phyloP scores from a whole-genome alignment of 1,284 basidiomycete genomes.

The Phellinidium pouzarii region DNA sequence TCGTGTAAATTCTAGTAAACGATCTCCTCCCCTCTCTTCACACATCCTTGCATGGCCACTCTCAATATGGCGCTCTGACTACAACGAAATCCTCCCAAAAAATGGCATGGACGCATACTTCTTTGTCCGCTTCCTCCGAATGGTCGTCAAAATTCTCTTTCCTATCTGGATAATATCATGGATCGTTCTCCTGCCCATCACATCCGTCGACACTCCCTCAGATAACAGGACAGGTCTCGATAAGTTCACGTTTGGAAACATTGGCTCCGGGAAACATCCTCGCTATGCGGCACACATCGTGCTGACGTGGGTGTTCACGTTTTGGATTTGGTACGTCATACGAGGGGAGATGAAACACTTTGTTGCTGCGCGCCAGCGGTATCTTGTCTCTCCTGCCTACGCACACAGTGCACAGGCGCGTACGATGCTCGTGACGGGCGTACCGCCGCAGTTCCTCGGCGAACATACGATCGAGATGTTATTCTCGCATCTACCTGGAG shows the following conservation, averaged over 20 bases:
- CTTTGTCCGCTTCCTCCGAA: conserved; percentile 82
- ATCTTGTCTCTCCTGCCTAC: conserved; percentile 74
- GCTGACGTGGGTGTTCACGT: conserved; percentile 67
- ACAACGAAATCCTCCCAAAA: conserved; percentile 54
- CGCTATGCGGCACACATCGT: conserved; percentile 79
- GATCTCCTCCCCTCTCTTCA: conserved; percentile 36
- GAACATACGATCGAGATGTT: conserved; percentile 58
- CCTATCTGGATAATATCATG: conserved; percentile 80
- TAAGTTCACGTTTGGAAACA: conserved; percentile 78
- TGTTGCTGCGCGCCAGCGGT: conserved; percentile 75
- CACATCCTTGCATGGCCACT: conserved; percentile 36
- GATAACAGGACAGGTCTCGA: conserved; percentile 62
- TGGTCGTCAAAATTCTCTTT: conserved; percentile 74
- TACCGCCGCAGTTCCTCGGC: conserved; percentile 72
- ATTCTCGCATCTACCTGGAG: conserved; percentile 77
- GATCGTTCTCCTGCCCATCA: conserved; percentile 63
- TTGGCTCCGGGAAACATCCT: conserved; percentile 40
- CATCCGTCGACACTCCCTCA: conserved; percentile 44
- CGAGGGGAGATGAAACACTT: conserved; percentile 78
- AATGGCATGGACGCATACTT: conserved; percentile 95
- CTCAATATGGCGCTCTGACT: conserved; percentile 48
- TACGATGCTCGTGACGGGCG: conserved; percentile 87
- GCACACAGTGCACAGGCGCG: conserved; percentile 73
- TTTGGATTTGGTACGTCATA: conserved; percentile 83
- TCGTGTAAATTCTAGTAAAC: conserved; percentile 43